Base-by-base conservation (phyloP, 768 basidiomycete species). In the Coprinopsis strossmayeri region DNA sequence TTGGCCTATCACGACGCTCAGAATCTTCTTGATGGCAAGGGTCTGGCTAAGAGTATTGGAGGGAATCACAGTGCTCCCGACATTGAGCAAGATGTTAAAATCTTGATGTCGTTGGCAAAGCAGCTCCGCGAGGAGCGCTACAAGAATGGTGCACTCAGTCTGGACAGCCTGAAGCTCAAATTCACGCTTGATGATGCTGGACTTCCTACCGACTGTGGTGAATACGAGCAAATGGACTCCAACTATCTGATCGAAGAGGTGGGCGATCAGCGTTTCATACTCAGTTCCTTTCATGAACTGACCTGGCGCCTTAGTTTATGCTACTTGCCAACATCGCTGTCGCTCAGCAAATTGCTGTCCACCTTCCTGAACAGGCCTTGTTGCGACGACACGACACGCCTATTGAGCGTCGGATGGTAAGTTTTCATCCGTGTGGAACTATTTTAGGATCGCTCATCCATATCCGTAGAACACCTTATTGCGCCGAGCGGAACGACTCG, bases 341-440 rank as follows among this genome's bases (percentile, higher is more conserved):
- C 34, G 93, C 96, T 9, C 91, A 94, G 61, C 86, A 93, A 57
- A 83, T 96, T 57, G 95, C 95, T 30, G 84, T 93, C 20, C 82
- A 92, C 57, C 79, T 98, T 21, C 93, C 96, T 23, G 96, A 99
- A 63, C 96, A 98, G 64, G 89, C 95, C n/a, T 74, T 99, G 12
- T 79, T 99, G 37, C 86, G 96, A 53, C 86, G 96, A 48, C 94
- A 98, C 59, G 96, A 98, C 62, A 78, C 72, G 23, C 96, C 96
- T 1, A 76, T 97, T 48, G 93, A 96, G 43, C 84, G 96, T 52
- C 86, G 96, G 38, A 70, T 99, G 53, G 90, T 89, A 62, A 51
- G 84, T 69, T n/a, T n/a, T n/a, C n/a, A n/a, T n/a, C n/a, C n/a
- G n/a, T 12, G 30, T 34, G 39, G 4, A 15, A 32, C 46, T 15